phyloP scores from a whole-genome alignment of 2,329 filamentous ascomycete genomes.

The Fusarium redolens region DNA sequence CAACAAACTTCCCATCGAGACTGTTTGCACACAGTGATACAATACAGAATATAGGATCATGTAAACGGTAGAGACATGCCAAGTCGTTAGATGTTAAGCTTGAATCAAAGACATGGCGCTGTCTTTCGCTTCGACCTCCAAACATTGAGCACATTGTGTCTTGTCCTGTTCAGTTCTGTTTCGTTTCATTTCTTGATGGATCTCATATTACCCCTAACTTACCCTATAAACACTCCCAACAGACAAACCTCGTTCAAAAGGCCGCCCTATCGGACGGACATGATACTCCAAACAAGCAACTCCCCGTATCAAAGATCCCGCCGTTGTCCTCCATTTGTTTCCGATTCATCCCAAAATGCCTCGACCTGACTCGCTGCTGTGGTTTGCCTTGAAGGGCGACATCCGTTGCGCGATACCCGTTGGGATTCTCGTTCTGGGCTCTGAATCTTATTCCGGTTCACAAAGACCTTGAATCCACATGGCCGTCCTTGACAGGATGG shows the following conservation, averaged over 20 bases:
- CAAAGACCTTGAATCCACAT: slow-evolving; percentile 38
- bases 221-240: background rate
- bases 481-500: background rate
- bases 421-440: background rate
- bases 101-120: slow-evolving; percentile 30
- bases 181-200: background rate
- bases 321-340: slow-evolving; percentile 26
- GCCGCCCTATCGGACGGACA: background rate
- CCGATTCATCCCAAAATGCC: slow-evolving; percentile 4
- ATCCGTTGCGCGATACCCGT: slow-evolving; percentile 7
- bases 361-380: slow-evolving; percentile 21
- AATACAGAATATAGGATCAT: background rate
- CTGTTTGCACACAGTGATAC: slow-evolving; percentile 22
- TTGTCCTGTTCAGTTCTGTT: slow-evolving; percentile 10
- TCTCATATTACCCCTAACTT: background rate
- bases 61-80: slow-evolving; percentile 1
- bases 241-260: background rate
- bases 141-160: slow-evolving; percentile 18
- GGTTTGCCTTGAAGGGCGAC: slow-evolving; percentile 5
- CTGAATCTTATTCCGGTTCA: slow-evolving; percentile 21
- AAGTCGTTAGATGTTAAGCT: slow-evolving; percentile 18
- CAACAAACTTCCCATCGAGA: slow-evolving; percentile 9
- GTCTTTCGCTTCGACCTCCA: slow-evolving; percentile 35
- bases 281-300: slow-evolving; percentile 15
- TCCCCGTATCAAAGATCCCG: slow-evolving; percentile 21